These are phyloP conservation scores for Phanerochaete sordida DNA, from an alignment of 768 basidiomycete species.

Conservation along the genomic window DNA sequence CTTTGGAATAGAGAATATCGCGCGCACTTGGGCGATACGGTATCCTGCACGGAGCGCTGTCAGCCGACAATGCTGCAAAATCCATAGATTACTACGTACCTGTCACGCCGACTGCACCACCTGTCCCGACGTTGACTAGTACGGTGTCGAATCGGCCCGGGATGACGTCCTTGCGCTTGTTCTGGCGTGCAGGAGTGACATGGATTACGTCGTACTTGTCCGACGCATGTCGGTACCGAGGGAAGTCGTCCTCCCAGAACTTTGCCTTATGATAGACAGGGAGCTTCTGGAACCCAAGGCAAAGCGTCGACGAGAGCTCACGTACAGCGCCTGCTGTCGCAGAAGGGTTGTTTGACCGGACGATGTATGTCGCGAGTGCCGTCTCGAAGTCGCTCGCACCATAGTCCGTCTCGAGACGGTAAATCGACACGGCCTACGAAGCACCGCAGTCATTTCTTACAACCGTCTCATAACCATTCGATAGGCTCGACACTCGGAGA, in stretches of 20 bases:
- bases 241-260: constrained; percentile 20
- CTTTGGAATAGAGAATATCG: constrained; percentile 23
- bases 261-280: constrained; percentile 32
- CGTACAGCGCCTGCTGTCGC: constrained; percentile 18
- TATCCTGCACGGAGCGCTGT: no score
- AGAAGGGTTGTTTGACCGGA: constrained; percentile 16
- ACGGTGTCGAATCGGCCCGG: constrained; percentile 34
- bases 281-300: constrained; percentile 23
- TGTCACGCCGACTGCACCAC: not conserved
- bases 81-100: no score
- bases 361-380: constrained; percentile 27
- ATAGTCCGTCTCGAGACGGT: constrained; percentile 19
- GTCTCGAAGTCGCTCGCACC: constrained; percentile 25
- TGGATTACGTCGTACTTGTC: constrained; percentile 28
- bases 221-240: not conserved
- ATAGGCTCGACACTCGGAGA: no score
- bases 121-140: constrained; percentile 15
- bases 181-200: constrained; percentile 14
- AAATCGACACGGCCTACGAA: constrained; percentile 24
- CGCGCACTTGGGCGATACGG: constrained; percentile 25
- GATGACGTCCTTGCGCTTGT: constrained; percentile 7
- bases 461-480: no score
- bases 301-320: not conserved
- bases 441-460: no score
- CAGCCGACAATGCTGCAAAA: no score